These are phyloP conservation scores for Talaromyces wortmannii DNA, from an alignment of 495 filamentous ascomycete genomes.

Conservation along the genomic window DNA sequence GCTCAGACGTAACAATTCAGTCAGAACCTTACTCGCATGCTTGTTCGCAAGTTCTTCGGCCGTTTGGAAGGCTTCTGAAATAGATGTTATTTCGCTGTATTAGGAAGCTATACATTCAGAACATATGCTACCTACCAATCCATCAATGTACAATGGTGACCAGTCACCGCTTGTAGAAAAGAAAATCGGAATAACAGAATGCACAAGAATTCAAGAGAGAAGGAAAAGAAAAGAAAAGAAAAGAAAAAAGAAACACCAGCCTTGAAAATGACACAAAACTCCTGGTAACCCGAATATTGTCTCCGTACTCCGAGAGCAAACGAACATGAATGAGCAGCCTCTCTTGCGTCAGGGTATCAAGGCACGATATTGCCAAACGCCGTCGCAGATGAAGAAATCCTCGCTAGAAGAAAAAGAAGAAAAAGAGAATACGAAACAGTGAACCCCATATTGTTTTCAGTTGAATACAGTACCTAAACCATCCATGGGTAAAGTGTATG, in stretches of 20 bases:
- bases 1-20: too few species aligned
- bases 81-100: too few species aligned
- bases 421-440: not conserved
- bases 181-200: not conserved
- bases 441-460: not conserved
- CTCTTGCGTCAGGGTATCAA: conserved; percentile 5
- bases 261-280: not conserved
- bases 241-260: not conserved
- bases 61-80: too few species aligned
- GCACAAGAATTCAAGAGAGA: not conserved
- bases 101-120: not conserved
- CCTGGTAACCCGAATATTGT: not conserved
- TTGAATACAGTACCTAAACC: not conserved
- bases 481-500: too few species aligned
- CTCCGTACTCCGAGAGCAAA: not conserved
- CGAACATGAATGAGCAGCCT: not conserved
- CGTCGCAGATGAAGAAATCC: conserved; percentile 1
- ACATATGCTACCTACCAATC: not conserved
- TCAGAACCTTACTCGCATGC: too few species aligned
- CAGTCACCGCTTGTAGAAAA: not conserved
- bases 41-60: too few species aligned
- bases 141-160: conserved; percentile 1
- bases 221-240: not conserved
- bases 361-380: conserved; percentile 4
- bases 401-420: not conserved